Evolutionary conservation across 2,329 filamentous ascomycete genomes (phyloP).

Genomic region (Alternaria infectoria): DNA sequence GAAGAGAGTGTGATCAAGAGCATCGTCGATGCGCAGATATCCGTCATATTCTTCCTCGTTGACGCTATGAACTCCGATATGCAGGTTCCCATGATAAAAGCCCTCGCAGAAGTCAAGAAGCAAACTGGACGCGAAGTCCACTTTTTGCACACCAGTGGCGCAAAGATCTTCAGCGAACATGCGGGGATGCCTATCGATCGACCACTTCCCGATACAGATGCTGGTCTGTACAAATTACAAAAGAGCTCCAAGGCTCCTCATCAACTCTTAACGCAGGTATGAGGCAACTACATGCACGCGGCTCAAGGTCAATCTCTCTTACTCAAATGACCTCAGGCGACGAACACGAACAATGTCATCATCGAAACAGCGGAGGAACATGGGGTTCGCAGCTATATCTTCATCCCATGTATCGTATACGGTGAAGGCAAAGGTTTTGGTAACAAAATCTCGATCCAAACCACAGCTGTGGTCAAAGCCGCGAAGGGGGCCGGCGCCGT

Average conservation of each 20-base stretch:
- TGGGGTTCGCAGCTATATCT: conserved; percentile 60
- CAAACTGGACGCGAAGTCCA: conserved; percentile 53
- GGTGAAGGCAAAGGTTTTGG: conserved; percentile 59
- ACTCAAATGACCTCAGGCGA: conserved; percentile 36
- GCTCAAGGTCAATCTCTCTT: too few species aligned
- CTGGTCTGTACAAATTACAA: conserved; percentile 53
- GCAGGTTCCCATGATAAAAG: conserved; percentile 54
- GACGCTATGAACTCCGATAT: conserved; percentile 45
- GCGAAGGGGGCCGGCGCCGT: conserved; percentile 51
- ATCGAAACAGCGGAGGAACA: conserved; percentile 52
- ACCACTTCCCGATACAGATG: conserved; percentile 54
- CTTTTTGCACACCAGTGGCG: conserved; percentile 60
- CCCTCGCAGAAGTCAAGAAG: conserved; percentile 53
- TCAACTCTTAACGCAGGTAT: neutral
- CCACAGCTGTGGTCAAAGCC: conserved; percentile 56
- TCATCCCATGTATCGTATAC: conserved; percentile 61
- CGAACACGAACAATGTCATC: conserved; percentile 52
- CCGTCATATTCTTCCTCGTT: conserved; percentile 57
- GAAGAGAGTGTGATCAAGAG: conserved; percentile 42
- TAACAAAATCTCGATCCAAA: conserved; percentile 60
- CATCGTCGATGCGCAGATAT: conserved; percentile 55
- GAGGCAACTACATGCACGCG: neutral
- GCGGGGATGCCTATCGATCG: conserved; percentile 52
- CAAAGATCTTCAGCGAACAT: conserved; percentile 60
- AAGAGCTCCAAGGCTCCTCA: conserved; percentile 33